Conservation (phyloP, 2,329 filamentous ascomycete species). For the Boeremia exigua region DNA sequence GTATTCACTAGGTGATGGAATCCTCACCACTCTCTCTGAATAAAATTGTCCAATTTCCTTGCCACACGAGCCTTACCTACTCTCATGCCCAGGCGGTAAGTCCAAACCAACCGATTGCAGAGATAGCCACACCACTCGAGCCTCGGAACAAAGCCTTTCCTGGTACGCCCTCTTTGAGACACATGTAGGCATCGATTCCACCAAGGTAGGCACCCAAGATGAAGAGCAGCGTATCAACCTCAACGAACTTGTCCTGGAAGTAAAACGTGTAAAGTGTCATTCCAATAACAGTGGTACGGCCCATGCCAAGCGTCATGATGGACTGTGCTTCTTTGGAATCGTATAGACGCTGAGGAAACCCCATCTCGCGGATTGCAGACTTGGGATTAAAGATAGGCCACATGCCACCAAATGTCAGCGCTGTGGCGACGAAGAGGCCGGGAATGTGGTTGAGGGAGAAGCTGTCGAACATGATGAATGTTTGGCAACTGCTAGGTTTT, state of each 20-base stretch:
- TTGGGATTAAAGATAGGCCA: conserved; percentile 43
- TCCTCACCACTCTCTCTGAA: no score
- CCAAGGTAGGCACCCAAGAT: conserved; percentile 17
- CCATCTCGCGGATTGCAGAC: conserved; percentile 44
- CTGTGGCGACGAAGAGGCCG: conserved; percentile 36
- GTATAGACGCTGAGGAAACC: conserved; percentile 41
- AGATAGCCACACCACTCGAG: conserved; percentile 25
- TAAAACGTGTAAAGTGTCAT: conserved; percentile 23
- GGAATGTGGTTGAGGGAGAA: conserved; percentile 27
- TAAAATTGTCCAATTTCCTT: neutral
- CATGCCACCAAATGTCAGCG: conserved; percentile 42
- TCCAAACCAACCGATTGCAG: conserved; percentile 27
- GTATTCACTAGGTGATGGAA: no score
- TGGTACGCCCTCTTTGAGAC: conserved; percentile 28
- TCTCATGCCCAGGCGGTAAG: conserved; percentile 16
- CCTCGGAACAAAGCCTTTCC: conserved; percentile 24
- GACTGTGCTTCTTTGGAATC: conserved; percentile 38
- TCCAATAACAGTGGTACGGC: conserved; percentile 17
- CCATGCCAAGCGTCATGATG: conserved; percentile 34
- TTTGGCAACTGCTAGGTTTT: neutral
- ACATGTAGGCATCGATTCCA: conserved; percentile 27
- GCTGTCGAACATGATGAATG: neutral
- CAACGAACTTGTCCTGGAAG: conserved; percentile 25
- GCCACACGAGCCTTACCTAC: neutral
- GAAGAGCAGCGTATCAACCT: conserved; percentile 25